Conservation (phyloP, 257 asterid species). For the Thymus mandschuricus region DNA sequence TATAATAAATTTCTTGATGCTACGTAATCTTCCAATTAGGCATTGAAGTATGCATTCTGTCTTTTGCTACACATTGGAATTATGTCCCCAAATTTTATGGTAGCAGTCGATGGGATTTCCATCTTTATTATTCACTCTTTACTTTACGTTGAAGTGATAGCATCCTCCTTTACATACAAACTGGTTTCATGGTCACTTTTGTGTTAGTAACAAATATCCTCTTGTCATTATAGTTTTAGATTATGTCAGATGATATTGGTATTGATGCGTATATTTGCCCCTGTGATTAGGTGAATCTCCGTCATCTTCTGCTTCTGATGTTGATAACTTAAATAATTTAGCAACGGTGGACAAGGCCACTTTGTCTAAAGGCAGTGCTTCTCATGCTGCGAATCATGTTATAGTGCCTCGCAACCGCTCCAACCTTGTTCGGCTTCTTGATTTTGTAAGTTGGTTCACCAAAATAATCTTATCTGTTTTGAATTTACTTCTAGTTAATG, state of each 20-base stretch:
- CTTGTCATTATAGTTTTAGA: conserved; percentile 13
- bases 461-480: not conserved
- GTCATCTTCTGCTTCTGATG: conserved; percentile 90
- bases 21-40: conserved; percentile 15
- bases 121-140: not conserved
- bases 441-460: conserved; percentile 68
- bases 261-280: conserved; percentile 31
- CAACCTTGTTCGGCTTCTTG: conserved; percentile 71
- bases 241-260: conserved; percentile 22
- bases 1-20: conserved; percentile 30
- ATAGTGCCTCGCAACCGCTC: conserved; percentile 66
- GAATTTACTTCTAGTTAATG: not conserved
- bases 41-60: conserved; percentile 1
- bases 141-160: not conserved
- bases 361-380: conserved; percentile 59
- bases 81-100: not conserved
- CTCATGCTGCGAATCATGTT: conserved; percentile 60
- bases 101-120: not conserved
- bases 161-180: not conserved
- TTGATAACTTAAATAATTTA: conserved; percentile 82
- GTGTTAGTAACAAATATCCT: too few relatives aligned
- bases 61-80: not conserved
- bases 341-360: conserved; percentile 59
- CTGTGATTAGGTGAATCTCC: conserved; percentile 88
- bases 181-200: not conserved